Evolutionary conservation across 2,329 filamentous ascomycete species (phyloP).

Genomic region (Hymenoscyphus linearis): DNA sequence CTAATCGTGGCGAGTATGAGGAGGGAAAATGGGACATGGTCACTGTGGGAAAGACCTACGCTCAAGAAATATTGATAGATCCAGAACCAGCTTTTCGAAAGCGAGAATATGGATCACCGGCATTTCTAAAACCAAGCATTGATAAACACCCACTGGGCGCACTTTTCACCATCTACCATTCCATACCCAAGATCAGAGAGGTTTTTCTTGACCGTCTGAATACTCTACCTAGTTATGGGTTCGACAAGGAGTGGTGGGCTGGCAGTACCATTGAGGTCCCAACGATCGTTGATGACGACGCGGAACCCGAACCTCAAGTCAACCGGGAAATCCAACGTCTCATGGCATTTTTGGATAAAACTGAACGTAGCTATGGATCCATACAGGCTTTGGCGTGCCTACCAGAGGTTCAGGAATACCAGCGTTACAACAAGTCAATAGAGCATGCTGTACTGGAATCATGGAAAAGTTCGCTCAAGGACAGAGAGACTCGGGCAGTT

Average conservation of each 20-base stretch:
- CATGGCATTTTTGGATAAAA: slow-evolving; percentile 57
- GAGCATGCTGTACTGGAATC: slow-evolving; percentile 25
- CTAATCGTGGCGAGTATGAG: slow-evolving; percentile 51
- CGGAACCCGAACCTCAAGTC: slow-evolving; percentile 21
- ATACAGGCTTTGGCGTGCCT: slow-evolving; percentile 41
- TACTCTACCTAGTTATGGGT: slow-evolving; percentile 45
- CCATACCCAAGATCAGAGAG: slow-evolving; percentile 55
- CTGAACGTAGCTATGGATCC: slow-evolving; percentile 55
- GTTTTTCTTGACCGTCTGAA: slow-evolving; percentile 43
- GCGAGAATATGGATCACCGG: slow-evolving; percentile 41
- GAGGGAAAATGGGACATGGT: slow-evolving; percentile 56
- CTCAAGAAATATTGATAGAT: slow-evolving; percentile 28
- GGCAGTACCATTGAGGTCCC: slow-evolving; percentile 43
- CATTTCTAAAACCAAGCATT: slow-evolving; percentile 45
- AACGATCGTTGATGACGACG: slow-evolving; percentile 11
- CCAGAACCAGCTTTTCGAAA: slow-evolving; percentile 37
- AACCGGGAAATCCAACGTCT: slow-evolving; percentile 53
- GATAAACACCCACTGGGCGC: slow-evolving; percentile 40
- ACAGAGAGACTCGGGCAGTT: slow-evolving; percentile 11
- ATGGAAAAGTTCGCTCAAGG: slow-evolving; percentile 19
- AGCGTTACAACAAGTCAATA: slow-evolving; percentile 20
- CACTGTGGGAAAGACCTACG: slow-evolving; percentile 31
- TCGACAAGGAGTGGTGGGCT: slow-evolving; percentile 56
- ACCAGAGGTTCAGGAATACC: slow-evolving; percentile 20
- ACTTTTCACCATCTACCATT: slow-evolving; percentile 53